Base-by-base conservation (phyloP, 2,329 filamentous ascomycete species). In the Claviceps maximensis region DNA sequence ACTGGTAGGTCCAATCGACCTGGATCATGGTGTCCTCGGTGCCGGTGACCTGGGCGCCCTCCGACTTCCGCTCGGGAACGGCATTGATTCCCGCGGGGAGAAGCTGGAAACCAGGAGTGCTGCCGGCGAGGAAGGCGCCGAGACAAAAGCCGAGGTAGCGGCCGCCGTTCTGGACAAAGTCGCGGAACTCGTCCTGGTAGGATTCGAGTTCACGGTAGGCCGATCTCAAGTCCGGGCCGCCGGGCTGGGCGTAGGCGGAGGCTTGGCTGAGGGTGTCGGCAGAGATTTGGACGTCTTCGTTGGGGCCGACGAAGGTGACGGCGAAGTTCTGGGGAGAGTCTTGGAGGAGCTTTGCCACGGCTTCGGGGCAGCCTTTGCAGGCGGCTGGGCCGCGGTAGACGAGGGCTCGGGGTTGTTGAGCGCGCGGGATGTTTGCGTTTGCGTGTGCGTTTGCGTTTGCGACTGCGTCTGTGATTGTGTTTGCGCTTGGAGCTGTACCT, bases 61-160 rank as follows among this genome's bases (percentile, higher is more conserved):
- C 5, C 33, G 58, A 47, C 2, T 47, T 31, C 3, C 44, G 53
- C 47, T 62, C 60, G 8, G 54, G 17, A 9, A 49, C 46, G 0
- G 53, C 47, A 8, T 58, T 51, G 4, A 47, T 47, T 0, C 57
- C 59, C 0, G 13, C 10, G 1, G 53, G 61, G 33, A 63, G 53
- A 8, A 63, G 52, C 7, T 46, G 55, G 29, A 61, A 59, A 1
- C 61, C 61, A 1, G 60, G 58, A 1, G 52, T 46, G 29, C 52
- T 23, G 29, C 59, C 61, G n/a, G 62, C 62, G 9, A 63, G 54
- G 47, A 59, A 63, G 19, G 62, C 60, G 6, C 62, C 62, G 21
- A 63, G 58, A 33, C 62, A 63, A 49, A 63, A 61, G 33, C 61
- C 62, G 9, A 63, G 45, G 47, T 62, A 63, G 13, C 54, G 55